Evolutionary conservation across 306 rosid genomes (phyloP).

Genomic region (Gleditsia sinensis): DNA sequence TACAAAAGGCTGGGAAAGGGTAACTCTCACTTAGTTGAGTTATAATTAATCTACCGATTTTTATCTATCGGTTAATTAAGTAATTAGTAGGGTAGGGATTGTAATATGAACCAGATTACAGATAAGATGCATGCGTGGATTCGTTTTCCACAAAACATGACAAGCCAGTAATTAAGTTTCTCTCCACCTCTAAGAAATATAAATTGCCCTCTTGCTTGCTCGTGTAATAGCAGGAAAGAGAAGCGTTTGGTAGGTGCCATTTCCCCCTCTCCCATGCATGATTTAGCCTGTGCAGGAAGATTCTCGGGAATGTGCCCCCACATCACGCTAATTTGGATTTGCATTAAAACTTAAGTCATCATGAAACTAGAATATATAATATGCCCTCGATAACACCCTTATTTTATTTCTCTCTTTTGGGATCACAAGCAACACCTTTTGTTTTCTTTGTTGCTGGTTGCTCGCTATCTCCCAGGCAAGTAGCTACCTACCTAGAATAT

Average conservation of each 20-base stretch:
- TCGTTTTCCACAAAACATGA: neutral
- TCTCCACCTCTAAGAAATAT: neutral
- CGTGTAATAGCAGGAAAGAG: neutral
- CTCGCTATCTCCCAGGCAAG: too few relatives aligned
- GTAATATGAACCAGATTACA: too few relatives aligned
- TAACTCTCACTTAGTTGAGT: too few relatives aligned
- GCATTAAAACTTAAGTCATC: neutral
- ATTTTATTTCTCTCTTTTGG: neutral
- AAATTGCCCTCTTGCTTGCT: neutral
- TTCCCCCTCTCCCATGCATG: constrained; percentile 26
- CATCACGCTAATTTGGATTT: constrained; percentile 24
- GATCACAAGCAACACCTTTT: neutral
- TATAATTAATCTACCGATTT: too few relatives aligned
- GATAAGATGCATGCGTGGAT: neutral
- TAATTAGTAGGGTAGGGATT: too few relatives aligned
- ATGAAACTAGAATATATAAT: neutral
- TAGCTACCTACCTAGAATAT: neutral
- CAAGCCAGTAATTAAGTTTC: neutral
- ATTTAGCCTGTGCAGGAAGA: constrained; percentile 26
- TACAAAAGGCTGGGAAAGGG: too few relatives aligned
- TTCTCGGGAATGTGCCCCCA: constrained; percentile 34
- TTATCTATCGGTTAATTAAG: too few relatives aligned
- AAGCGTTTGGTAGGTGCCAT: constrained; percentile 6
- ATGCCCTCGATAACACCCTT: neutral
- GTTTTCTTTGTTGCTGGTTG: neutral